These are phyloP conservation scores for Microdochium trichocladiopsis DNA, from an alignment of 2,329 filamentous ascomycete genomes.

Conservation along the genomic window DNA sequence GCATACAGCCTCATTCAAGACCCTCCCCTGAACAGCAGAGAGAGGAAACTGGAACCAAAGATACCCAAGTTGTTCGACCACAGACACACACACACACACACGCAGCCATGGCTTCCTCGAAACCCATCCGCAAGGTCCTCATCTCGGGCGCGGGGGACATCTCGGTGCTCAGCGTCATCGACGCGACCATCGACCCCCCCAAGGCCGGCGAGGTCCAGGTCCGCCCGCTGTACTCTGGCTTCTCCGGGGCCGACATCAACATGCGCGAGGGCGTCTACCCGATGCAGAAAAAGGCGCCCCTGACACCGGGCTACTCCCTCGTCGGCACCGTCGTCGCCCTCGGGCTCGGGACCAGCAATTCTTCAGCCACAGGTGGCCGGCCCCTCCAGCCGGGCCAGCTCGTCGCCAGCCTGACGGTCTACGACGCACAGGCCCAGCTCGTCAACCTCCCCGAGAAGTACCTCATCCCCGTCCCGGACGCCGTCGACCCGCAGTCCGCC, in stretches of 20 bases:
- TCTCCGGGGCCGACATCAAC: conserved; percentile 39
- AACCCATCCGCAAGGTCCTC: conserved; percentile 34
- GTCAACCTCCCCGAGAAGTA: conserved; percentile 39
- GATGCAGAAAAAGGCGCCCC: conserved; percentile 32
- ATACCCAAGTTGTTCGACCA: background rate
- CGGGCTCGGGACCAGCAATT: conserved; percentile 26
- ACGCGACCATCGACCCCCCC: conserved; percentile 27
- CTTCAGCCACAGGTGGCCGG: background rate
- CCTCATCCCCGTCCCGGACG: conserved; percentile 30
- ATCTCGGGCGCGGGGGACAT: conserved; percentile 31
- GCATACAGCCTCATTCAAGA: too few relatives aligned
- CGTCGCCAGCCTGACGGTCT: conserved; percentile 28
- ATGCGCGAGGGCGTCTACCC: conserved; percentile 43
- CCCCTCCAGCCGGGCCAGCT: conserved; percentile 23
- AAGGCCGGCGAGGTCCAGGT: conserved; percentile 31
- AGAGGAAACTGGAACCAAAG: background rate
- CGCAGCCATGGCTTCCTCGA: background rate
- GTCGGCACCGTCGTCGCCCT: conserved; percentile 31
- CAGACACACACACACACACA: background rate
- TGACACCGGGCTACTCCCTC: conserved; percentile 42
- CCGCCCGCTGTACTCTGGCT: conserved; percentile 35
- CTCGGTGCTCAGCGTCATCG: conserved; percentile 25
- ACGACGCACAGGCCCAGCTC: conserved; percentile 35
- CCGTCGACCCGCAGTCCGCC: conserved; percentile 30
- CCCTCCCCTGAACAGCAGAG: too few relatives aligned